These are phyloP conservation scores for Geranium incanum DNA, from an alignment of 441 rosid genomes.

Conservation along the genomic window DNA sequence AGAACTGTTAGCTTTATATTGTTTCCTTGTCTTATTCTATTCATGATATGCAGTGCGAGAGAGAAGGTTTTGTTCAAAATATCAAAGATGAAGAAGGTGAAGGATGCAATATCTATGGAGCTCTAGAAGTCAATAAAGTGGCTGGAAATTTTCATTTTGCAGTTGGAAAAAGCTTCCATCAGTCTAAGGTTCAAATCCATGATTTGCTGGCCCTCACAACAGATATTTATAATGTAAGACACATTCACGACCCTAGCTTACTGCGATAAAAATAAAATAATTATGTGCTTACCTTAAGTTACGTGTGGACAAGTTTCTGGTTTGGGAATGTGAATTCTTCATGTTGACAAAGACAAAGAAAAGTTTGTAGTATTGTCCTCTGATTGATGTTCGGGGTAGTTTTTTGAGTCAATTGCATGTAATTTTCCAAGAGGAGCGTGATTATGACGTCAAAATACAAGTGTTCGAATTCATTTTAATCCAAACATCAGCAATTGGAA, in stretches of 20 bases:
- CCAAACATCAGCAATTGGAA: too few species aligned
- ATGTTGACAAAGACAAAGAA: too few species aligned
- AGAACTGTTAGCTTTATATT: constrained; percentile 15
- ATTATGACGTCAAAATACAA: background rate
- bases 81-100: constrained; percentile 95
- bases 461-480: too few species aligned
- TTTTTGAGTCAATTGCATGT: background rate
- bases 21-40: background rate
- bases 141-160: constrained; percentile 98
- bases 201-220: constrained; percentile 75
- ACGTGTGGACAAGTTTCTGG: background rate
- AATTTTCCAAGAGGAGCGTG: background rate
- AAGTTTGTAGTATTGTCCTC: background rate
- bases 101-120: constrained; percentile 90
- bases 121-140: constrained; percentile 84
- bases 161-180: constrained; percentile 96
- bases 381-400: background rate
- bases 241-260: background rate
- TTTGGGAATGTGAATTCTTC: too few species aligned
- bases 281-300: constrained; percentile 8
- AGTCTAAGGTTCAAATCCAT: constrained; percentile 74
- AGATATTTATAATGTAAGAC: constrained; percentile 77
- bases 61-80: constrained; percentile 82
- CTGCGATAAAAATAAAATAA: background rate
- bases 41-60: constrained; percentile 53